A percentile compares a stretch with the other conserved stretches of the same genome.
Conservation (phyloP, 2,329 filamentous ascomycete genomes). For the Penicillium sp. region DNA sequence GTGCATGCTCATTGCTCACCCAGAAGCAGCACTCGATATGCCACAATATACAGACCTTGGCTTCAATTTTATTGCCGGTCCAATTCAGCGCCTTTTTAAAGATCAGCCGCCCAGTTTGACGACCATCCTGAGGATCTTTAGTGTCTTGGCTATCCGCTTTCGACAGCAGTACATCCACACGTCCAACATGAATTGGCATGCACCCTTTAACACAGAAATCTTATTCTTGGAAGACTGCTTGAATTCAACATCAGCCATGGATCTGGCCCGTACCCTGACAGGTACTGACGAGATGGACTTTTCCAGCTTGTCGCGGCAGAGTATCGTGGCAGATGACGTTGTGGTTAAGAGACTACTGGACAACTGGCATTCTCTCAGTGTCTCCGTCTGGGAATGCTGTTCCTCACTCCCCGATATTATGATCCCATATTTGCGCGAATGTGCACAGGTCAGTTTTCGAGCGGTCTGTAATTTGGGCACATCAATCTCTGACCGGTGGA, state of each 20-base stretch:
- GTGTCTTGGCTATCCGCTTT: conserved; percentile 37
- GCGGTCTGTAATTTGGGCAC: neutral
- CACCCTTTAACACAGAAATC: conserved; percentile 31
- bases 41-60: conserved; percentile 13
- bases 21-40: conserved; percentile 14
- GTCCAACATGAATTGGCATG: conserved; percentile 35
- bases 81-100: conserved; percentile 39
- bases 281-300: conserved; percentile 32
- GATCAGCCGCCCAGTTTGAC: conserved; percentile 31
- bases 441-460: conserved; percentile 30
- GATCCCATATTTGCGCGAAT: conserved; percentile 31
- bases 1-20: conserved; percentile 28
- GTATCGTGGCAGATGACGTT: conserved; percentile 24
- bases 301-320: conserved; percentile 24
- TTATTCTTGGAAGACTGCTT: conserved; percentile 37
- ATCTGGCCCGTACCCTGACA: conserved; percentile 35
- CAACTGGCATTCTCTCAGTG: conserved; percentile 33
- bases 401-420: conserved; percentile 34
- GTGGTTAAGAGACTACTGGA: conserved; percentile 21
- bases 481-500: conserved; percentile 4
- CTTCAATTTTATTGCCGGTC: conserved; percentile 38
- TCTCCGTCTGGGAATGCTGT: conserved; percentile 40
- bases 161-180: conserved; percentile 35
- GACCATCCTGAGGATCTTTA: conserved; percentile 36
- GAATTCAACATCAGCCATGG: conserved; percentile 29